Evolutionary conservation across 345 rosid species (phyloP).

Genomic region (Arabis alpina): DNA sequence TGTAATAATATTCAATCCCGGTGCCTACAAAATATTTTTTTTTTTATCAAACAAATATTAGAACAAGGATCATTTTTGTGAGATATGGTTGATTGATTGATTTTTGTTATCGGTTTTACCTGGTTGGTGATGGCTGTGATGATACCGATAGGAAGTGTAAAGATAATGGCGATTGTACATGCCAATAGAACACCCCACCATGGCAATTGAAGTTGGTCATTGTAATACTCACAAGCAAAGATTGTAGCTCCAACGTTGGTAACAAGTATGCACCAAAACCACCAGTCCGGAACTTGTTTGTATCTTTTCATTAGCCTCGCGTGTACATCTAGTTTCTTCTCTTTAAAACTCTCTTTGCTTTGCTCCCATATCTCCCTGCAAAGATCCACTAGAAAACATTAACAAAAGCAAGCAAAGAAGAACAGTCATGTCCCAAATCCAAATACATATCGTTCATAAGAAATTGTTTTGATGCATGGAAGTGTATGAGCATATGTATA

Average conservation of each 20-base stretch:
- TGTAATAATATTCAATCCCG: conserved; percentile 88
- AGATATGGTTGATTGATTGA: too few relatives aligned
- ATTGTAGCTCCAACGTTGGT: conserved; percentile 66
- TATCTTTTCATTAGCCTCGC: conserved; percentile 78
- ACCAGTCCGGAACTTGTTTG: conserved; percentile 88
- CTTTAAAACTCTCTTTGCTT: conserved; percentile 74
- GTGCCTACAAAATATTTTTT: conserved; percentile 53
- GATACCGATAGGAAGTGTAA: conserved; percentile 95
- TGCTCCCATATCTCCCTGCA: conserved; percentile 92
- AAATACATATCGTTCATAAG: neutral
- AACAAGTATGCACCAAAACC: conserved; percentile 79
- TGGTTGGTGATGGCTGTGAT: conserved; percentile 97
- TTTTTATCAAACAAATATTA: neutral
- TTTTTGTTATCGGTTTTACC: conserved; percentile 42
- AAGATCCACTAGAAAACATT: neutral
- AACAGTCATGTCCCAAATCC: conserved; percentile 5
- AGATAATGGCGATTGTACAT: conserved; percentile 71
- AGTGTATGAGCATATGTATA: conserved; percentile 24
- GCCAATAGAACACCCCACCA: conserved; percentile 99
- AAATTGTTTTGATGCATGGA: neutral
- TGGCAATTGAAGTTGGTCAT: conserved; percentile 85
- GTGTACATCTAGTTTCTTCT: conserved; percentile 68
- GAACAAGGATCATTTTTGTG: neutral
- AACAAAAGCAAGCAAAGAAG: neutral
- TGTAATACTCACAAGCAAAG: conserved; percentile 87